A percentile compares a stretch with the other conserved stretches of the same genome.
Evolutionary conservation across 441 rosid genomes (phyloP).

Genomic region (Brassica balearica): DNA sequence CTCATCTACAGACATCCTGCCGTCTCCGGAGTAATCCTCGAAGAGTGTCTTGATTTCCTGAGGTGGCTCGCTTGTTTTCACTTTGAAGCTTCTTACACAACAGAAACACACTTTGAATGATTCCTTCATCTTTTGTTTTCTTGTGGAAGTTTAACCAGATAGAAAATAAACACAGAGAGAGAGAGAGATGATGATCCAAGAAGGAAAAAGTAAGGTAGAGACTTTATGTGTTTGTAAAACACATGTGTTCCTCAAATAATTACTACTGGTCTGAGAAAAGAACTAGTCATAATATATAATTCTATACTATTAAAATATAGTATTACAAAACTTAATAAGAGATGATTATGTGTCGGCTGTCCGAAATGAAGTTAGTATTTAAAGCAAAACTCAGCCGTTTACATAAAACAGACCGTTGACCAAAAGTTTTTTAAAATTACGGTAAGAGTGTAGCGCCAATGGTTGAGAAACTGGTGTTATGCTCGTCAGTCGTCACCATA

Average conservation of each 20-base stretch:
- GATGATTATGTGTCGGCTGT: slow-evolving; percentile 34
- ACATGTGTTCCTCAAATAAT: slow-evolving; percentile 22
- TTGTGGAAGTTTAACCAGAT: slow-evolving; percentile 19
- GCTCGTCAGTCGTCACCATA: not conserved
- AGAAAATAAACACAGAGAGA: slow-evolving; percentile 24
- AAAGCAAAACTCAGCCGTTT: slow-evolving; percentile 32
- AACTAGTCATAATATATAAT: not conserved
- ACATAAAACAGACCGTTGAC: slow-evolving; percentile 45
- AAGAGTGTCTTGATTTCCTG: slow-evolving; percentile 53
- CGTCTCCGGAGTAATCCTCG: slow-evolving; percentile 50
- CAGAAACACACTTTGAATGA: slow-evolving; percentile 54
- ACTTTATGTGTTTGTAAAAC: slow-evolving; percentile 22
- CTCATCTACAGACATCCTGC: slow-evolving; percentile 48
- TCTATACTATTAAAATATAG: not conserved
- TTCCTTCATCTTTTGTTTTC: slow-evolving; percentile 29
- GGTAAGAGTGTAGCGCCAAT: slow-evolving; percentile 14
- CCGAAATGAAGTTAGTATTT: slow-evolving; percentile 23
- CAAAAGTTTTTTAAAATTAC: not conserved
- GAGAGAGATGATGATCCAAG: not conserved
- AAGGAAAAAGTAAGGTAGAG: slow-evolving; percentile 8
- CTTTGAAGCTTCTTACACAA: slow-evolving; percentile 49
- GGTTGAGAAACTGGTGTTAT: slow-evolving; percentile 17
- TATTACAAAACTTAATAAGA: not conserved
- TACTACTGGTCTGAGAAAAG: not conserved
- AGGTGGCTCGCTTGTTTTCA: slow-evolving; percentile 62